phyloP scores from a whole-genome alignment of 164 flowering plant genomes.

The Tinospora cordifolia region DNA sequence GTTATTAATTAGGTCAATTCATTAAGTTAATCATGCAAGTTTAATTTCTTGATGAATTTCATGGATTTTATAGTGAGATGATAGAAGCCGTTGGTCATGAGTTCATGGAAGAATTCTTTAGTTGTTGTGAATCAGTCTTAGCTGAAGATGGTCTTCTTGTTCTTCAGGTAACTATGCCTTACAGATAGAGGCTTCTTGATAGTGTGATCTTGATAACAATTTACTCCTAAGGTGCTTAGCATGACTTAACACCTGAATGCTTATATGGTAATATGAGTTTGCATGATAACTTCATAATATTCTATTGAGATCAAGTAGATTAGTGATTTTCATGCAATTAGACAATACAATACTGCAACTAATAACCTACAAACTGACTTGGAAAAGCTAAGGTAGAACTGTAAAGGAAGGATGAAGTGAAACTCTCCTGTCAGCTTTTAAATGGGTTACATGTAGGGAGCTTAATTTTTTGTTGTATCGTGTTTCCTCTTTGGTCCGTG shows the following conservation, averaged over 20 bases:
- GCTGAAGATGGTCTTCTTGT: constrained; percentile 76
- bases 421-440: neutral
- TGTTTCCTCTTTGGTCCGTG: neutral
- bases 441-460: neutral
- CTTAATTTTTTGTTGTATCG: neutral
- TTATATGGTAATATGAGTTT: neutral
- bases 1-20: constrained; percentile 6
- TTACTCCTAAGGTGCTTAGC: neutral
- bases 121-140: constrained; percentile 63
- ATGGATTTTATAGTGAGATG: constrained; percentile 65
- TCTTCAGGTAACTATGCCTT: constrained; percentile 55
- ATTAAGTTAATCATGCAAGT: neutral
- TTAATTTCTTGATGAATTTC: neutral
- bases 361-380: too few species aligned
- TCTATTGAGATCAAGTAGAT: neutral
- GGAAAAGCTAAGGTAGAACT: too few species aligned
- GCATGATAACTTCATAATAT: neutral
- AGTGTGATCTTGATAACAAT: neutral
- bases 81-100: constrained; percentile 89
- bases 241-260: neutral
- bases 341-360: neutral
- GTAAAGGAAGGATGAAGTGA: neutral
- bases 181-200: neutral
- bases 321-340: neutral
- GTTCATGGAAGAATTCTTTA: constrained; percentile 72